Evolutionary conservation across 306 rosid genomes (phyloP).

Genomic region (Trifolium fragiferum): DNA sequence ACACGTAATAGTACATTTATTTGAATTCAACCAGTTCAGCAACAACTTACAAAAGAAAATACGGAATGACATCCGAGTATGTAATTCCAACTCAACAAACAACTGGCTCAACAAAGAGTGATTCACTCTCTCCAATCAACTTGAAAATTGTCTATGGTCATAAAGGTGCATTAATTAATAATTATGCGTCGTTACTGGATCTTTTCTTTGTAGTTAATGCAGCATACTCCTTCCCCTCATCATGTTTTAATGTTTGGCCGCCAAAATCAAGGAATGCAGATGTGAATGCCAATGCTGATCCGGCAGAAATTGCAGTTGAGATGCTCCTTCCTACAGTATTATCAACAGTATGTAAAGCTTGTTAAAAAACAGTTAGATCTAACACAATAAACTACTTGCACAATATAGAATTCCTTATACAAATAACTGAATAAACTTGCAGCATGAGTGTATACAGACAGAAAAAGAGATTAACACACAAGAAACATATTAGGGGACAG

Average conservation of each 20-base stretch:
- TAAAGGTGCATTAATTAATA: slow-evolving; percentile 35
- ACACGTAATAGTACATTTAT: slow-evolving; percentile 45
- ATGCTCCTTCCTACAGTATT: slow-evolving; percentile 76
- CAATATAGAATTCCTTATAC: slow-evolving; percentile 2
- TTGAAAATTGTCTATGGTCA: slow-evolving; percentile 41
- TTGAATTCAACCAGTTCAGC: slow-evolving; percentile 47
- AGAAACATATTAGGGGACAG: slow-evolving; percentile 7
- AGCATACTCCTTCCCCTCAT: slow-evolving; percentile 81
- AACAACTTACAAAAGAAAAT: slow-evolving; percentile 47
- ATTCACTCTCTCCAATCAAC: slow-evolving; percentile 50
- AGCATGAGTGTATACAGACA: slow-evolving; percentile 4
- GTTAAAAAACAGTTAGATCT: slow-evolving; percentile 14
- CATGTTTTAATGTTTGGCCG: slow-evolving; percentile 80
- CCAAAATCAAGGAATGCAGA: slow-evolving; percentile 76
- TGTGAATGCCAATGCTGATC: slow-evolving; percentile 85
- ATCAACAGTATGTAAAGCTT: slow-evolving; percentile 39
- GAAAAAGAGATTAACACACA: slow-evolving; percentile 18
- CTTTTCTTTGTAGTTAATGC: slow-evolving; percentile 93
- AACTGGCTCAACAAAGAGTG: slow-evolving; percentile 52
- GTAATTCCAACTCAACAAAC: slow-evolving; percentile 44
- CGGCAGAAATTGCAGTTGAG: slow-evolving; percentile 85
- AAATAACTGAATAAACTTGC: slow-evolving; percentile 21
- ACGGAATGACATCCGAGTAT: slow-evolving; percentile 29
- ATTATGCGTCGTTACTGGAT: slow-evolving; percentile 46
- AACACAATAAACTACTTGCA: slow-evolving; percentile 19